These are phyloP conservation scores for Allium sativum DNA, from an alignment of 106 monocot genomes.

Conservation along the genomic window DNA sequence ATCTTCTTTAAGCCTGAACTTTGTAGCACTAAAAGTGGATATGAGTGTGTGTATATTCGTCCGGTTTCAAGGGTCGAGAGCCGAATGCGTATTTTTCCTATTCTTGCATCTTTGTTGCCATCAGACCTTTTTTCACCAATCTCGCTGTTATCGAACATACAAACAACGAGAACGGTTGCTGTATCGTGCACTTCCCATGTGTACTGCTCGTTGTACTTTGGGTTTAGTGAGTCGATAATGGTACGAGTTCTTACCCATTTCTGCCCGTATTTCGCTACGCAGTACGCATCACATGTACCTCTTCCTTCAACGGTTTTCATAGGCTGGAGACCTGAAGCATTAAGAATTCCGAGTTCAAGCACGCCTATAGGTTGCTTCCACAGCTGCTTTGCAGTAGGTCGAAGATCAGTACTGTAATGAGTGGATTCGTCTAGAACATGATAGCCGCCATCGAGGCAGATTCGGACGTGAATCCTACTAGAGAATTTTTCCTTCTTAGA, in stretches of 20 bases:
- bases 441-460: constrained; percentile 65
- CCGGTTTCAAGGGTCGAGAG: constrained; percentile 63
- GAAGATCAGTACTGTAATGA: constrained; percentile 58
- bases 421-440: constrained; percentile 63
- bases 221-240: constrained; percentile 35
- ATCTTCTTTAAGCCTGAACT: constrained; percentile 57
- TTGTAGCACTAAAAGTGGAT: constrained; percentile 60
- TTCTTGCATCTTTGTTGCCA: constrained; percentile 22
- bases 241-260: constrained; percentile 82
- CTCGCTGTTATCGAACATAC: constrained; percentile 52
- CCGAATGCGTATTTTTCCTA: constrained; percentile 66
- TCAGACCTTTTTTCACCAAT: constrained; percentile 14
- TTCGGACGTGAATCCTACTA: constrained; percentile 30
- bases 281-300: constrained; percentile 54
- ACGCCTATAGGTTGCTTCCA: constrained; percentile 57
- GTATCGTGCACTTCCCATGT: constrained; percentile 68
- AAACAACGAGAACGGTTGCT: constrained; percentile 53
- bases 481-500: constrained; percentile 47
- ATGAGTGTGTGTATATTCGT: constrained; percentile 46
- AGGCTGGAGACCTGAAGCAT: constrained; percentile 35
- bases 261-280: constrained; percentile 67
- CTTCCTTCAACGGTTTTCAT: constrained; percentile 38
- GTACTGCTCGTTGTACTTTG: constrained; percentile 64
- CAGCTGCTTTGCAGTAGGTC: constrained; percentile 55
- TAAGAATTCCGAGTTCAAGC: constrained; percentile 57